These are phyloP conservation scores for Agrocybe praecox DNA, from an alignment of 768 basidiomycete genomes.

Conservation along the genomic window DNA sequence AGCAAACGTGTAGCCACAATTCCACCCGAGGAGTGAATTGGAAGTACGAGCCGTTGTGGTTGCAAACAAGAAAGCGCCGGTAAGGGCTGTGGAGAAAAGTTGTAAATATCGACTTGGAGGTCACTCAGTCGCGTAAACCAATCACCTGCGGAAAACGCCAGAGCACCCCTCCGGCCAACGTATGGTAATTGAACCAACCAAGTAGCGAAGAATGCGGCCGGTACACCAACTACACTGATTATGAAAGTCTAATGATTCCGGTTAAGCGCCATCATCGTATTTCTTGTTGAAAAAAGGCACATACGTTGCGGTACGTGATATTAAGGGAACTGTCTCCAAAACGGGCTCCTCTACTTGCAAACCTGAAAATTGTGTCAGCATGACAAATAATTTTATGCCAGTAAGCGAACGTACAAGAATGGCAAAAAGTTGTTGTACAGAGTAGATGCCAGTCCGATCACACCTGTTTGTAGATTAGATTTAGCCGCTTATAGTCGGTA, in stretches of 20 bases:
- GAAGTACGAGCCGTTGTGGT: slow-evolving; percentile 72
- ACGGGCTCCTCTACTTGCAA: slow-evolving; percentile 60
- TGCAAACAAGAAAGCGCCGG: slow-evolving; percentile 72
- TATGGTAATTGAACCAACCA: slow-evolving; percentile 65
- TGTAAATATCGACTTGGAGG: slow-evolving; percentile 23
- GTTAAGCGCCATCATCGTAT: neutral
- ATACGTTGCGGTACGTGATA: slow-evolving; percentile 73
- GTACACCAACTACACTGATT: slow-evolving; percentile 64
- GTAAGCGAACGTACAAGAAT: slow-evolving; percentile 14
- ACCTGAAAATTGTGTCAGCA: slow-evolving; percentile 31
- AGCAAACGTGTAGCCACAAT: slow-evolving; percentile 67
- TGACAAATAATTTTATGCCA: neutral
- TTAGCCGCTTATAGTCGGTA: neutral
- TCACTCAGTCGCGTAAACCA: slow-evolving; percentile 17
- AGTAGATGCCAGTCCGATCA: slow-evolving; percentile 78
- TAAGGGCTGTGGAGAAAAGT: slow-evolving; percentile 61
- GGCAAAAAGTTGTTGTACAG: slow-evolving; percentile 54
- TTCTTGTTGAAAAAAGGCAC: slow-evolving; percentile 5
- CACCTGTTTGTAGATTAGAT: slow-evolving; percentile 37
- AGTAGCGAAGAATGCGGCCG: slow-evolving; percentile 69
- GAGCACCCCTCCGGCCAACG: slow-evolving; percentile 66
- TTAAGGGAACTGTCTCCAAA: slow-evolving; percentile 69
- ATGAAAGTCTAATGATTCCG: slow-evolving; percentile 60
- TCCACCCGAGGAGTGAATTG: slow-evolving; percentile 73
- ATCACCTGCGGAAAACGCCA: slow-evolving; percentile 67